These are phyloP conservation scores for Neofusicoccum kwambonambiense DNA, from an alignment of 2,329 filamentous ascomycete genomes.

Conservation along the genomic window DNA sequence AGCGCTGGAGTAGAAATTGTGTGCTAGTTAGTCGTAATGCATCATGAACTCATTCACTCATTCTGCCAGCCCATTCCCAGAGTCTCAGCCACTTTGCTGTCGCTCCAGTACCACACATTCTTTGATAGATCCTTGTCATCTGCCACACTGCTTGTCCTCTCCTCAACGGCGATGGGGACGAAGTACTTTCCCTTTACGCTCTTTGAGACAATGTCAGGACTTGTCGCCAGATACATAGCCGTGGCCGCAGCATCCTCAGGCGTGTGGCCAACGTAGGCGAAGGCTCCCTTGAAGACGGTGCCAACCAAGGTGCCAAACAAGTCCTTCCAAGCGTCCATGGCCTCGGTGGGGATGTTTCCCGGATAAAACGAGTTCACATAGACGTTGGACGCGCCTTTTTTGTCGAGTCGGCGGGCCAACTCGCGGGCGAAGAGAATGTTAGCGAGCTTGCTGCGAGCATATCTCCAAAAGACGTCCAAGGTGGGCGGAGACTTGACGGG, in stretches of 20 bases:
- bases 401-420: slow-evolving; percentile 26
- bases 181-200: slow-evolving; percentile 36
- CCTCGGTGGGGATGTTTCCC: slow-evolving; percentile 34
- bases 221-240: slow-evolving; percentile 32
- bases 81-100: slow-evolving; percentile 19
- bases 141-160: slow-evolving; percentile 26
- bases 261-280: slow-evolving; percentile 27
- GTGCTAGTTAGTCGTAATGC: neutral
- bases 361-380: slow-evolving; percentile 35
- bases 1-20: neutral
- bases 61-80: slow-evolving; percentile 19
- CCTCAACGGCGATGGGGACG: slow-evolving; percentile 35
- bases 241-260: slow-evolving; percentile 31
- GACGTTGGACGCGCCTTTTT: slow-evolving; percentile 25
- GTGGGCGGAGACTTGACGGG: slow-evolving; percentile 22
- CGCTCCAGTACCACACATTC: slow-evolving; percentile 36
- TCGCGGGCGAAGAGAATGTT: slow-evolving; percentile 35
- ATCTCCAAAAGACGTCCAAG: slow-evolving; percentile 31
- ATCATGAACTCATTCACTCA: neutral
- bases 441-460: slow-evolving; percentile 34
- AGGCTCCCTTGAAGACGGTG: slow-evolving; percentile 24
- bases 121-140: slow-evolving; percentile 32
- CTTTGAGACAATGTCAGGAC: slow-evolving; percentile 23
- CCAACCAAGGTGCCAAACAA: slow-evolving; percentile 27
- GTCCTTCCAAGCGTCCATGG: slow-evolving; percentile 30